phyloP scores from a whole-genome alignment of 768 basidiomycete genomes.

The Termitomyces sp. region DNA sequence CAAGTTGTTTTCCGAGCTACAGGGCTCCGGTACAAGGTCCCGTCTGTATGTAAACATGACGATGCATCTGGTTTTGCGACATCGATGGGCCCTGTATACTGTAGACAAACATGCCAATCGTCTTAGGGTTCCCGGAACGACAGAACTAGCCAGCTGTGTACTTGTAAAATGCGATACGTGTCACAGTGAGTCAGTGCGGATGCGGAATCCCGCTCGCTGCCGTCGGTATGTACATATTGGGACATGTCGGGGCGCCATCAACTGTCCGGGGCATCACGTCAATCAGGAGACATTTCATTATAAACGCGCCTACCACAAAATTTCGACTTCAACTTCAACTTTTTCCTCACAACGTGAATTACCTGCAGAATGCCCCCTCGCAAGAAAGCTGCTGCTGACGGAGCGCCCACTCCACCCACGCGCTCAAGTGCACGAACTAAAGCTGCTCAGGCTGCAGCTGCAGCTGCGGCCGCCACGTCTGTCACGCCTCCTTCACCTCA shows the following conservation, averaged over 20 bases:
- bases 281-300: constrained; percentile 3
- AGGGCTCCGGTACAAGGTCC: not conserved
- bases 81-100: not conserved
- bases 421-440: constrained; percentile 33
- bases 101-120: not conserved
- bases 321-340: not conserved
- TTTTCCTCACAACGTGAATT: constrained; percentile 4
- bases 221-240: constrained; percentile 7
- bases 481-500: constrained; percentile 18
- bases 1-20: not conserved
- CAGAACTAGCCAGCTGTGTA: too few species aligned
- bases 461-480: constrained; percentile 14
- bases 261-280: constrained; percentile 9
- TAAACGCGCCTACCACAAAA: constrained; percentile 6
- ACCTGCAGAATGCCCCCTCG: constrained; percentile 35
- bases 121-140: too few species aligned
- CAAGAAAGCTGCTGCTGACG: constrained; percentile 34
- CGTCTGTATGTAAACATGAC: not conserved
- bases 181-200: constrained; percentile 6
- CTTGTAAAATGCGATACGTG: too few species aligned
- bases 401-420: constrained; percentile 24
- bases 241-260: constrained; percentile 1
- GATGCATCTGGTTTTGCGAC: not conserved
- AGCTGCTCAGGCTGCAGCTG: constrained; percentile 17
- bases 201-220: not conserved